Conservation (phyloP, 441 rosid genomes). For the Biscutella laevigata region DNA sequence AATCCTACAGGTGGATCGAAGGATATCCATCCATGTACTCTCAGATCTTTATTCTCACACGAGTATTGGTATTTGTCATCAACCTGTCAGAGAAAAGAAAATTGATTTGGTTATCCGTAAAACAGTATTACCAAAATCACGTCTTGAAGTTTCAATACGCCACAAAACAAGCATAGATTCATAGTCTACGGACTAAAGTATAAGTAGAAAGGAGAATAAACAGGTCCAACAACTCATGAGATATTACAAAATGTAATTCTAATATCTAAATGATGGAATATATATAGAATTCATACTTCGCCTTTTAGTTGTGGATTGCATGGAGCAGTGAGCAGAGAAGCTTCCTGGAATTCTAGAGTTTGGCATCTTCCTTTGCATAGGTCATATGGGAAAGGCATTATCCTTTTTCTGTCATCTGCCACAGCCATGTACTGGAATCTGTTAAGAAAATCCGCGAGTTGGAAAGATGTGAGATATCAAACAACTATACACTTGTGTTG, state of each 20-base stretch:
- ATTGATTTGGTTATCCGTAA: not conserved
- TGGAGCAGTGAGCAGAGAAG: conserved; percentile 66
- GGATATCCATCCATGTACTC: conserved; percentile 73
- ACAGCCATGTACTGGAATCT: conserved; percentile 89
- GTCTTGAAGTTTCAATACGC: not conserved
- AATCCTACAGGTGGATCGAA: conserved; percentile 57
- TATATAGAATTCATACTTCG: conserved; percentile 47
- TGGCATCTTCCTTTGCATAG: conserved; percentile 57
- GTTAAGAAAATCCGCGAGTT: conserved; percentile 9
- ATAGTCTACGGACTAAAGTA: not conserved
- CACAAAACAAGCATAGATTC: conserved; percentile 1
- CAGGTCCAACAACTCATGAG: not conserved
- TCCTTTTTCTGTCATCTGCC: conserved; percentile 74
- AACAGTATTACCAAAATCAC: not conserved
- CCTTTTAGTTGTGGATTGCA: conserved; percentile 55
- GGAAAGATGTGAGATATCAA: conserved; percentile 8
- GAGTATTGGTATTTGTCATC: conserved; percentile 77
- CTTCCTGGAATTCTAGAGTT: conserved; percentile 72
- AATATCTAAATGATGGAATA: not conserved
- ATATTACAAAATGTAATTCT: not conserved
- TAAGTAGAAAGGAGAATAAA: not conserved
- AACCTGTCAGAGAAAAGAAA: conserved; percentile 32
- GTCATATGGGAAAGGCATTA: conserved; percentile 89
- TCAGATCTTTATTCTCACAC: conserved; percentile 51
- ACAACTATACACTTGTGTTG: not conserved